phyloP scores from a whole-genome alignment of 495 filamentous ascomycete species.

The Trichocladium antarcticum region DNA sequence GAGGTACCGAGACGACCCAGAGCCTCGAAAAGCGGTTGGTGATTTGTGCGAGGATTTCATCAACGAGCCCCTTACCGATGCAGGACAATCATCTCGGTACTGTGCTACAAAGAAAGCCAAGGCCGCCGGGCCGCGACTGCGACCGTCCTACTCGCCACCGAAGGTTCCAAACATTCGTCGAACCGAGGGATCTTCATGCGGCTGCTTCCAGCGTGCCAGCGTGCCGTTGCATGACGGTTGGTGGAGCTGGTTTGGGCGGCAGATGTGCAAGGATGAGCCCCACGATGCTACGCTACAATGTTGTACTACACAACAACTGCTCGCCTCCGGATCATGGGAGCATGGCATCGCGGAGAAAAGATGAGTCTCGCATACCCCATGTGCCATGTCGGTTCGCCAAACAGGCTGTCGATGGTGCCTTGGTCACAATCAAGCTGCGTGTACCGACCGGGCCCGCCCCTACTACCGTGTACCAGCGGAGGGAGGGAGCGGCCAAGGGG shows the following conservation, averaged over 20 bases:
- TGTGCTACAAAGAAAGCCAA: conserved; percentile 7
- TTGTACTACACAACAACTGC: conserved; percentile 11
- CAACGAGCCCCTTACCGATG: too few species aligned
- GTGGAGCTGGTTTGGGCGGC: conserved; percentile 8
- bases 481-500: background rate
- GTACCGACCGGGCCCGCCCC: background rate
- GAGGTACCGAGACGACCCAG: background rate
- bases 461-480: background rate
- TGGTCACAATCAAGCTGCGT: background rate
- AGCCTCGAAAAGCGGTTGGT: too few species aligned
- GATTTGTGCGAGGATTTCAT: conserved; percentile 15
- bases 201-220: conserved; percentile 12
- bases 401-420: background rate
- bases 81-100: conserved; percentile 21
- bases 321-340: conserved; percentile 30
- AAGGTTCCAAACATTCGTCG: conserved; percentile 20
- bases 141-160: conserved; percentile 10
- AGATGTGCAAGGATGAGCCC: conserved; percentile 17
- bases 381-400: background rate
- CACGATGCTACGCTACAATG: conserved; percentile 21
- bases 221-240: conserved; percentile 14
- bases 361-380: conserved; percentile 24
- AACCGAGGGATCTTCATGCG: conserved; percentile 15
- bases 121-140: background rate
- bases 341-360: conserved; percentile 23